Evolutionary conservation across 306 rosid genomes (phyloP).

Genomic region (Fagus sylvatica): DNA sequence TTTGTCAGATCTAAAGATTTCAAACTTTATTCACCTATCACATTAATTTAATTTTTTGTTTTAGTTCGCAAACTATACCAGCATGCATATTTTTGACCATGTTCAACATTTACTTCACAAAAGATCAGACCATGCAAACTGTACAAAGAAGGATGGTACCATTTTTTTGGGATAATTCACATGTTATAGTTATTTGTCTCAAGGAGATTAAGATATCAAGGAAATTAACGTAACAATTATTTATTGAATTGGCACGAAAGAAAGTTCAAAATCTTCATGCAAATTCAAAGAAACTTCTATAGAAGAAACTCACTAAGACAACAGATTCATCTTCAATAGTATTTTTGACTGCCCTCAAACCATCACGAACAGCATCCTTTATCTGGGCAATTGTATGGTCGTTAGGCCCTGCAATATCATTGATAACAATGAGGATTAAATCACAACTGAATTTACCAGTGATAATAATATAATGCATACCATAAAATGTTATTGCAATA

Average conservation of each 20-base stretch:
- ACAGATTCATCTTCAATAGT: conserved; percentile 95
- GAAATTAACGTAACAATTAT: background rate
- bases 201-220: background rate
- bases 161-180: background rate
- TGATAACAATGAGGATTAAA: conserved; percentile 22
- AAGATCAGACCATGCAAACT: background rate
- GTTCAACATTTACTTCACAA: background rate
- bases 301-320: conserved; percentile 53
- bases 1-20: no score
- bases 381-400: conserved; percentile 98
- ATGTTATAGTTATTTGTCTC: background rate
- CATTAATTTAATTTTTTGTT: background rate
- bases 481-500: background rate
- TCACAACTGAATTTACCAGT: conserved; percentile 13
- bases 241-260: background rate
- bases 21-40: background rate
- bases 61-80: background rate
- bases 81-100: background rate
- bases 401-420: conserved; percentile 77
- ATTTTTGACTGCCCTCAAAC: conserved; percentile 93
- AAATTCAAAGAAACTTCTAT: background rate
- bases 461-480: conserved; percentile 4
- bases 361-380: conserved; percentile 98
- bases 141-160: background rate
- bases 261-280: background rate